Evolutionary conservation across 306 rosid species (phyloP), one percentile per base, ranked within the genome.

Genomic region (Senna tora): DNA sequence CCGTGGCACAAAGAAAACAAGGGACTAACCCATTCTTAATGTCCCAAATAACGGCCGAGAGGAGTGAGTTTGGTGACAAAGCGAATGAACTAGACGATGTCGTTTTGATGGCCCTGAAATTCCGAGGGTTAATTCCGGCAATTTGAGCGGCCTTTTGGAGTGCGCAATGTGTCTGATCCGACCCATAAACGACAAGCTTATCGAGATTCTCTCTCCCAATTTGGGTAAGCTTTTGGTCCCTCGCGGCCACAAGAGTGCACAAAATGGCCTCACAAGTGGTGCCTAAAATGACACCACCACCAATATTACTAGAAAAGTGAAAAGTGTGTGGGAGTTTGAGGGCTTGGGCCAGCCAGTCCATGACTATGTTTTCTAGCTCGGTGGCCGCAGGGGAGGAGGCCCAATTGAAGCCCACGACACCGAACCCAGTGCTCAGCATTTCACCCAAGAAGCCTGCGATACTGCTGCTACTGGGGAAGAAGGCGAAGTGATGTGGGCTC

Each of bases 341-440:
- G 71, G 75, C 42, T 46, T 76, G 21, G 10, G 79, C 94, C n/a
- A 89, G 84, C 94, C 94, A 89, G 67, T 84, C 83, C 89, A 82
- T 86, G 70, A 89, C 89, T 5, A 84, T 45, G 59, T 72, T 82
- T 75, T 89, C 91, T 5, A 86, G 87, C 69, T 86, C 94, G 1
- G 91, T 89, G 17, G 87, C 87, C 16, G 94, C 87, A 0, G 94
- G 94, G 0, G 94, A 89, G 30, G 91, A 69, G 0, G 74, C 19
- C 94, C 94, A 89, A 69, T 89, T 89, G 83, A 86, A 89, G 0
- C 91, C 87, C 32, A 82, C 87, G 4, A 85, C 70, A 75, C 73
- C 85, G 64, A 86, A 65, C 9, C 89, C 84, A 0, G 87, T 80
- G 74, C 87, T 78, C 0, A 89, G 67, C 85, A 86, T 78, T 63